Conservation (phyloP, 164 flowering plant genomes). For the Houttuynia cordata region DNA sequence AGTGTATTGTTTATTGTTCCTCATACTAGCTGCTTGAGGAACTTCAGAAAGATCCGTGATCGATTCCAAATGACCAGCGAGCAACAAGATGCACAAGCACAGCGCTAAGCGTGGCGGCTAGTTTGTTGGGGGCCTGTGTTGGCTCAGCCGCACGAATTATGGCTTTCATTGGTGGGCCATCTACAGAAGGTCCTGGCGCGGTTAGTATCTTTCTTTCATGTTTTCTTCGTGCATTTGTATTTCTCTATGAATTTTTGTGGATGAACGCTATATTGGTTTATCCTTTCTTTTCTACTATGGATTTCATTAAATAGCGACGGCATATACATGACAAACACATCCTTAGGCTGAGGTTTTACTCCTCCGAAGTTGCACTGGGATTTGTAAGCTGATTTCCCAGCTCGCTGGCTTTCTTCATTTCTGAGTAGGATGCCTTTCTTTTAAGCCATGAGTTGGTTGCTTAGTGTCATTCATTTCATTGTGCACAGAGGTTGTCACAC, state of each 20-base stretch:
- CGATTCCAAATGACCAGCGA: conserved; percentile 61
- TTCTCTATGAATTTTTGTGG: background rate
- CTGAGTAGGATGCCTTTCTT: no score
- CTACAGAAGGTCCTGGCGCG: conserved; percentile 86
- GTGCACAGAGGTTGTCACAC: background rate
- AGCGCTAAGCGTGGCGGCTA: conserved; percentile 73
- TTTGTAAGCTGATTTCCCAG: no score
- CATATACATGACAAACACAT: background rate
- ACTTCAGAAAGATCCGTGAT: conserved; percentile 91
- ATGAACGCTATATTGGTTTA: background rate
- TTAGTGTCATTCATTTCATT: no score
- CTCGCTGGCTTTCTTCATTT: no score
- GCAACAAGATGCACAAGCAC: conserved; percentile 85
- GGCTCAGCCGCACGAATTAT: conserved; percentile 91
- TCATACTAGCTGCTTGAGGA: conserved; percentile 68
- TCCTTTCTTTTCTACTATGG: background rate
- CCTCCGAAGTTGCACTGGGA: no score
- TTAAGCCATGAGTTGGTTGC: background rate
- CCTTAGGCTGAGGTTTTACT: no score
- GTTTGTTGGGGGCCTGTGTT: conserved; percentile 83
- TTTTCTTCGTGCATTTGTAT: background rate
- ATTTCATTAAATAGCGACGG: no score
- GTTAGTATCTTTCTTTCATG: conserved; percentile 34
- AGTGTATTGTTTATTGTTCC: no score
- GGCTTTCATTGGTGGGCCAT: conserved; percentile 93